Evolutionary conservation across 1,284 basidiomycete genomes (phyloP).

Genomic region (Ceratobasidium sp.): DNA sequence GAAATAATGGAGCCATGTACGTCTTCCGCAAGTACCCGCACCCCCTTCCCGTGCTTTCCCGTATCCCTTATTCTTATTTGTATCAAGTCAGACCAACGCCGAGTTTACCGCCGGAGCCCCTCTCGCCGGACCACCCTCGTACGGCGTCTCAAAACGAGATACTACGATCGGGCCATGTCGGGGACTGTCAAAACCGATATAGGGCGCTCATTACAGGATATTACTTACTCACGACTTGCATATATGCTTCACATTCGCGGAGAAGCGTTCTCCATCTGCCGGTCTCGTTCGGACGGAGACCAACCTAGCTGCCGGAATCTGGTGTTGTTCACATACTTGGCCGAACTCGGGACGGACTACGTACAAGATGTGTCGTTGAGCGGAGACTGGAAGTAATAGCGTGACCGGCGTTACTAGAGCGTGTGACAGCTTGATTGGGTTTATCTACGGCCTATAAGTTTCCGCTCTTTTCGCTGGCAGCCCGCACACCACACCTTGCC

Average conservation of each 20-base stretch:
- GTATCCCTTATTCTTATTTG: conserved; percentile 7
- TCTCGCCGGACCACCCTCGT: conserved; percentile 88
- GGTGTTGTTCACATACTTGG: background rate
- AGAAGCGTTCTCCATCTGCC: background rate
- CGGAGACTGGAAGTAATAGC: background rate
- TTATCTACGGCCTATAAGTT: conserved; percentile 38
- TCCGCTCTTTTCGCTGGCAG: conserved; percentile 21
- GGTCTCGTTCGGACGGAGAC: conserved; percentile 19
- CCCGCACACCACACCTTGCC: background rate
- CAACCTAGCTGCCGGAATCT: background rate
- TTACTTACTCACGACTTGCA: background rate
- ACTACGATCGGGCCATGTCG: conserved; percentile 81
- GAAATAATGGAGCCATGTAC: background rate
- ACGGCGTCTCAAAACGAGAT: conserved; percentile 88
- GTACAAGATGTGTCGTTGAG: conserved; percentile 17
- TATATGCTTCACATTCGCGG: background rate
- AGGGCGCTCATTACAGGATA: too few species aligned
- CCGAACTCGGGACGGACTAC: background rate
- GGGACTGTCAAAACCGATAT: conserved; percentile 56
- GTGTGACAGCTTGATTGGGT: conserved; percentile 43
- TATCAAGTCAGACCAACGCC: conserved; percentile 65
- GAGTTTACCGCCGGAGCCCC: conserved; percentile 67
- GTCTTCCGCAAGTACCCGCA: background rate
- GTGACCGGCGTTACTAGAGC: conserved; percentile 42
- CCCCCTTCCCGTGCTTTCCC: background rate